phyloP scores from a whole-genome alignment of 1,284 basidiomycete genomes.

The Ustilago curta region DNA sequence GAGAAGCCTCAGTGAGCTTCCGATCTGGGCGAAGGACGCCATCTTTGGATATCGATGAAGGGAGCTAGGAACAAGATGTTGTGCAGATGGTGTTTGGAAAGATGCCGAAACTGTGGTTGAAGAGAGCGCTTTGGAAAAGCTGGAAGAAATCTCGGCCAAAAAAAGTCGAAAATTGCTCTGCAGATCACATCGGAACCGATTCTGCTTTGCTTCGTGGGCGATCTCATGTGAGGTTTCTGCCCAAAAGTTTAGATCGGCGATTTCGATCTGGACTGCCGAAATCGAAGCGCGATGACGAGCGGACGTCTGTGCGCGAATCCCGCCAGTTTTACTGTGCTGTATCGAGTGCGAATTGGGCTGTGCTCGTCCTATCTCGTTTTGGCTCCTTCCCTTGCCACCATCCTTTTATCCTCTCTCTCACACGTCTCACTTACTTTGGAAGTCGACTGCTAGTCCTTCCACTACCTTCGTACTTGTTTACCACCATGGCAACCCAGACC shows the following conservation, averaged over 20 bases:
- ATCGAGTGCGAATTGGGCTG: slow-evolving; percentile 15
- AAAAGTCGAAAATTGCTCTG: slow-evolving; percentile 34
- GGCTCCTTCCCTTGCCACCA: background rate
- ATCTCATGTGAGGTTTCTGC: no score
- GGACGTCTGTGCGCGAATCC: slow-evolving; percentile 21
- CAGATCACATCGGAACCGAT: slow-evolving; percentile 27
- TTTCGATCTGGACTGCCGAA: background rate
- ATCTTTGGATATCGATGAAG: slow-evolving; percentile 12
- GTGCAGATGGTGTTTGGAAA: background rate
- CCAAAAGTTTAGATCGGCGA: no score
- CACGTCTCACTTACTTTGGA: slow-evolving; percentile 11
- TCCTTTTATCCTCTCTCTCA: background rate
- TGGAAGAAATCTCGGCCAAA: slow-evolving; percentile 12
- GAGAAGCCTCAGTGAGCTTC: slow-evolving; percentile 27
- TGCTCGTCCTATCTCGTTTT: slow-evolving; percentile 10
- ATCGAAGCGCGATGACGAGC: slow-evolving; percentile 23
- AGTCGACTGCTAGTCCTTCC: slow-evolving; percentile 64
- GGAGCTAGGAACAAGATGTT: background rate
- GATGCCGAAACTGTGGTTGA: background rate
- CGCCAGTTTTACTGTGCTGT: no score
- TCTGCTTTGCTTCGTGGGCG: background rate
- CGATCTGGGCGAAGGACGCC: slow-evolving; percentile 26
- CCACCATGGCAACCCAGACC: slow-evolving; percentile 61
- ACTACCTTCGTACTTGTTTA: background rate
- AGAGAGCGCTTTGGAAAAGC: background rate